Base-by-base conservation (phyloP, 2,329 filamentous ascomycete species). In the Phialophora expanda region DNA sequence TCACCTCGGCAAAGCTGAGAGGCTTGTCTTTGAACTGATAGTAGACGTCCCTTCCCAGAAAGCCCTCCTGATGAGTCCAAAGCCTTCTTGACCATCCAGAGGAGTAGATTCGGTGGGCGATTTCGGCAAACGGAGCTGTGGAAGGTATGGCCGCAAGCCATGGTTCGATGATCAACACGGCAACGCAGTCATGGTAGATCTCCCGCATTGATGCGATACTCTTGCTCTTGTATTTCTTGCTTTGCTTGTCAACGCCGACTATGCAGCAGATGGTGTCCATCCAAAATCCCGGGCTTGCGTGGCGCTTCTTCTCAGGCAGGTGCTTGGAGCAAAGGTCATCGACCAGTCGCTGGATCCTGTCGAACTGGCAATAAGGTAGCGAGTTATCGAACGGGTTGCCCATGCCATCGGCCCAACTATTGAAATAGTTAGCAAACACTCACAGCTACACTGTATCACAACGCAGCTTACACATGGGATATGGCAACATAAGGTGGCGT, bases 151-250 rank as follows among this genome's bases (percentile, higher is more conserved):
- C 48, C 7, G 22, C 14, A 8, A 53, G 48, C 48, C 48, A 53
- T 12, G 48, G 48, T 12, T 53, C 48, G 9, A 53, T 26, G 14
- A 53, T 53, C 48, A 53, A 53, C 11, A 53, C 48, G 8, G 48
- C 48, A 53, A 53, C 22, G 48, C 48, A 53, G 48, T 53, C 48
- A 14, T 53, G 48, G 48, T 53, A 53, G 20, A 53, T 53, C 26
- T 53, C 48, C 4, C 48, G 48, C 48, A 53, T 53, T 24, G 48
- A 53, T 14, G 20, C 20, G 48, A 53, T 53, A 14, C 20, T 53
- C 48, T 53, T 53, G 20, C 48, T 28, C 48, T 53, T 53, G 20
- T 53, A 53, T 28, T 26, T 53, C 14, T 28, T 24, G 26, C 48
- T 53, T 6, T 53, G 22, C n/a, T 26, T 17, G 48, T 53, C 48